Base-by-base conservation (phyloP, 257 asterid genomes). In the Craterostigma plantagineum region DNA sequence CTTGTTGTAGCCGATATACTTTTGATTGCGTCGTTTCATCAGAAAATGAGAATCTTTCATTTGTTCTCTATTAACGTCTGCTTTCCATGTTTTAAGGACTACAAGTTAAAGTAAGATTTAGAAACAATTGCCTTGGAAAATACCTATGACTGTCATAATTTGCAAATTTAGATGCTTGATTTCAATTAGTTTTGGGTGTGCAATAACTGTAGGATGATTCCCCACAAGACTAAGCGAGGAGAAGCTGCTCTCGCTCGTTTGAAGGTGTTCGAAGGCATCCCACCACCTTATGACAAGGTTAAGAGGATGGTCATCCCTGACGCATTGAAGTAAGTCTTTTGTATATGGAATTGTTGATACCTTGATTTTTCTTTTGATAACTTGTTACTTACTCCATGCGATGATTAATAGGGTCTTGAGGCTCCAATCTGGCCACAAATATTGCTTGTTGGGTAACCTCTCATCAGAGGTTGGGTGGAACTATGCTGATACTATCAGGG, bases 401-500 rank as follows among this genome's bases (percentile, higher is more conserved):
- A 34, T 56, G 27, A 17, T 48, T 10, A 35, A 14, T 23, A 81
- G 93, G 86, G 93, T 81, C 11, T 60, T 81, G 86, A 77, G 91
- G 72, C 91, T 81, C 11, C 85, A 76, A 55, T 81, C 93, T 52
- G 86, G 93, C 8, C 93, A 81, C 49, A 81, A 81, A 48, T 81
- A 73, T 59, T 81, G 91, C 46, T 53, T 77, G 67, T 48, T 81
- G 64, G 93, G 93, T 27, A 57, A 70, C 53, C 81, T 81, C 10
- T 81, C 94, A 49, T 74, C 86, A 0, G 93, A 81, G 59, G 91
- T 77, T 13, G 93, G 93, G 37, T 77, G 93, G 93, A 81, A 81
- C 57, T 77, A 81, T 34, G 69, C 63, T 2, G 93, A 81, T 9
- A 77, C 77, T 10, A 74, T 81, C 66, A 64, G 68, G 78, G 93